Evolutionary conservation across 2,329 filamentous ascomycete species (phyloP), one percentile per base, ranked within the genome.

Genomic region (Penicillium polonicum): DNA sequence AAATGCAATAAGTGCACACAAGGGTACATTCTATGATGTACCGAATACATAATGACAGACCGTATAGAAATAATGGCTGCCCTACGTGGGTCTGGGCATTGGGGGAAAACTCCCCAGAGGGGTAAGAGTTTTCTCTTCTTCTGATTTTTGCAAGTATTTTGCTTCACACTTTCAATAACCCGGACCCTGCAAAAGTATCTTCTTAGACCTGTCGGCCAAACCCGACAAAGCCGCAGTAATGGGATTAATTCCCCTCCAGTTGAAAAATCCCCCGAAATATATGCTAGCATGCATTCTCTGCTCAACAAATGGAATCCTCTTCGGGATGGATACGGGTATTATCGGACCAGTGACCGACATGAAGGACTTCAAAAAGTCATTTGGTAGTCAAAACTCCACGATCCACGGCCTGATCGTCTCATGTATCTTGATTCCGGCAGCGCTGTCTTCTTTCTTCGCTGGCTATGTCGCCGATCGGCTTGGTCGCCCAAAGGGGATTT

Each of bases 371-470:
- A 73, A 72, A 10, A 55, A 71, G 2, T 76, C 77, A 4, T 82
- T 86, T 46, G 83, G 83, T 1, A 64, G 67, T 5, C 74, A 83
- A 36, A 82, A 82, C 0, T 74, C 84, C 1, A 79, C 78, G 0
- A 68, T 85, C 5, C 80, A 82, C 52, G 85, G 85, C 0, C 74
- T 87, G 17, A 80, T 83, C 1, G 83, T 88, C 4, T 86, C 85
- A 0, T 78, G 79, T 2, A 83, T 88, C 54, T 72, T 87, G 48
- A 76, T 88, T 31, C 81, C 84, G 0, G 85, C 83, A 5, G 80
- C 80, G 0, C 66, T 85, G 12, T 81, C 84, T 1, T 84, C 84
- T 0, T 74, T 87, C 36, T 82, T 86, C 56, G 83, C 82, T 0
- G 80, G 85, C 0, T 77, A 82, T 59, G 74, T 87, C 3, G 81